These are phyloP conservation scores for Amaranthus cruentus DNA, from an alignment of 148 eudicot species.

Conservation along the genomic window DNA sequence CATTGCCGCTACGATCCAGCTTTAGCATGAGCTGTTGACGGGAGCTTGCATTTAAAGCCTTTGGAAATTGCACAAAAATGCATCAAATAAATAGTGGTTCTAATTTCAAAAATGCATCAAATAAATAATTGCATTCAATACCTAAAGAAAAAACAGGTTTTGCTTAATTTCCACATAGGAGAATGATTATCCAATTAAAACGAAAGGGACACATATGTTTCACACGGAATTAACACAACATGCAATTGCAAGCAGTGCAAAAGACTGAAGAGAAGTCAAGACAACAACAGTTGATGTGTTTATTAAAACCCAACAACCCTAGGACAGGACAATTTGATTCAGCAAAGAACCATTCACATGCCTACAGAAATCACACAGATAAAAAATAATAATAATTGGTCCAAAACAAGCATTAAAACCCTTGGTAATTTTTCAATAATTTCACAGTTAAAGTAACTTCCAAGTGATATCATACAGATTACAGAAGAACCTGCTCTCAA, in stretches of 20 bases:
- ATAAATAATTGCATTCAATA: too few species aligned
- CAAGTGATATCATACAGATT: background rate
- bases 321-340: background rate
- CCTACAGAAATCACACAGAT: background rate
- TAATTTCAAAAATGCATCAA: background rate
- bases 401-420: background rate
- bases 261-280: background rate
- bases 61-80: background rate
- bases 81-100: background rate
- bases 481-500: too few species aligned
- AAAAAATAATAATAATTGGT: background rate
- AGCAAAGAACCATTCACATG: too few species aligned
- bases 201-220: background rate
- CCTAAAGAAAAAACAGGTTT: background rate
- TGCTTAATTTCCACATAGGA: background rate
- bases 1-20: slow-evolving; percentile 72
- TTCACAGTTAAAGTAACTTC: background rate
- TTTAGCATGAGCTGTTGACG: slow-evolving; percentile 88
- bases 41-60: slow-evolving; percentile 84
- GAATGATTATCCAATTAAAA: background rate
- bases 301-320: too few species aligned
- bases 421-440: background rate
- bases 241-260: background rate
- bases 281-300: too few species aligned
- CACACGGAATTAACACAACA: background rate